These are phyloP conservation scores for Hibiscus tridactylites DNA, from an alignment of 345 rosid species.

Conservation along the genomic window DNA sequence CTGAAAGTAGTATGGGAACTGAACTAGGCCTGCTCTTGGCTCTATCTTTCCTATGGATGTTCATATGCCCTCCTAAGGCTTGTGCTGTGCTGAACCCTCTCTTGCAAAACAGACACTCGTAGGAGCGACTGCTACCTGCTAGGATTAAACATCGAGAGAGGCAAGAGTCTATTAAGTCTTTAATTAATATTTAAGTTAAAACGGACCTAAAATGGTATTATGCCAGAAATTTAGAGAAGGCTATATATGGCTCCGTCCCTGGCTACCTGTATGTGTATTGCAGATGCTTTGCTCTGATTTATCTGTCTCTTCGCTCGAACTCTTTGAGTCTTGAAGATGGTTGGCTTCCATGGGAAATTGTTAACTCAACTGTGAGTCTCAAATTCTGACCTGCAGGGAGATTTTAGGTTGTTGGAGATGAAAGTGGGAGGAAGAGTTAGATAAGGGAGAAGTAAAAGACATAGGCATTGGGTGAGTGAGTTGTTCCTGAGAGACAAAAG, in stretches of 20 bases:
- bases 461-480: not conserved
- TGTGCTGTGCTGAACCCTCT: conserved; percentile 92
- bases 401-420: not conserved
- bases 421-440: conserved; percentile 2
- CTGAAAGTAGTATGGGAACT: conserved; percentile 13
- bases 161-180: too few relatives aligned
- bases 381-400: not conserved
- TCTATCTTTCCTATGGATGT: conserved; percentile 79
- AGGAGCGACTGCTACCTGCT: conserved; percentile 23
- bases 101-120: conserved; percentile 72
- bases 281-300: conserved; percentile 16
- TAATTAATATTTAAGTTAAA: too few relatives aligned
- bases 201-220: too few relatives aligned
- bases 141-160: too few relatives aligned
- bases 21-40: conserved; percentile 36
- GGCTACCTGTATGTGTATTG: conserved; percentile 16
- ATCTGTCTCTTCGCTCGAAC: conserved; percentile 28
- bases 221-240: too few relatives aligned
- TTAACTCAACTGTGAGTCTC: not conserved
- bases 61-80: conserved; percentile 94
- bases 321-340: conserved; percentile 21
- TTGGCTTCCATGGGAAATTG: conserved; percentile 24
- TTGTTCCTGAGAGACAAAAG: conserved; percentile 15
- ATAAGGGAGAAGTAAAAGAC: conserved; percentile 13
- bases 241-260: too few relatives aligned